Percentiles rank a stretch among this genome's conserved stretches.
Conservation (phyloP, 208 protist species). For the Histomonas meleagridis region DNA sequence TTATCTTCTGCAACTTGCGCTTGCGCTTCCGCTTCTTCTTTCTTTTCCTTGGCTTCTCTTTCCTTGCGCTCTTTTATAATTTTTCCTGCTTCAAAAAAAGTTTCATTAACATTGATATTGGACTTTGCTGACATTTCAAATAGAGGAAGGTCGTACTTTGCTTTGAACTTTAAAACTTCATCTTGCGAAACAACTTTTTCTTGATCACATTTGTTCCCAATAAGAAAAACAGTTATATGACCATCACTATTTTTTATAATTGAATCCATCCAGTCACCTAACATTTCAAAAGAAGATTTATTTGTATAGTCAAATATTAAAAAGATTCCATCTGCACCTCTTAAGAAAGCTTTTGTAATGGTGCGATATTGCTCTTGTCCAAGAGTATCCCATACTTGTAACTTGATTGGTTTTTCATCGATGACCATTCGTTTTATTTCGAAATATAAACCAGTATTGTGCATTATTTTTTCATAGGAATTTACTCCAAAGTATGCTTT, state of each 20-base stretch:
- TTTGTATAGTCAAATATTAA: neutral
- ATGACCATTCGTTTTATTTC: neutral
- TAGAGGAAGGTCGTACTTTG: neutral
- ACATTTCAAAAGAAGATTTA: neutral
- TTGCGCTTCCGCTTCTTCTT: too few relatives aligned
- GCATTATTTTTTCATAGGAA: constrained; percentile 96
- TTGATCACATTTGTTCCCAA: neutral
- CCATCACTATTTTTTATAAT: constrained; percentile 49
- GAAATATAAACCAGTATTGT: constrained; percentile 56
- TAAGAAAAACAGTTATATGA: neutral
- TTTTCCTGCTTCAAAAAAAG: too few relatives aligned
- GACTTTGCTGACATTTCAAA: neutral
- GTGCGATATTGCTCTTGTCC: neutral
- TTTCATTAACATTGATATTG: neutral
- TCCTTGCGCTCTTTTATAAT: too few relatives aligned
- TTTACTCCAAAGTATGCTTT: constrained; percentile 95
- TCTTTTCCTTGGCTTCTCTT: too few relatives aligned
- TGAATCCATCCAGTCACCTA: neutral
- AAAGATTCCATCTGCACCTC: neutral
- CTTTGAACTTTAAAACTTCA: neutral
- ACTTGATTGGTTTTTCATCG: neutral
- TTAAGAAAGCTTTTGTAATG: neutral
- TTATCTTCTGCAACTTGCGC: too few relatives aligned
- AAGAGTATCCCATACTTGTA: constrained; percentile 18
- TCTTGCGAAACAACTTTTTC: neutral